Conservation (phyloP, 441 rosid genomes). For the Euphorbia schlechtendalii region DNA sequence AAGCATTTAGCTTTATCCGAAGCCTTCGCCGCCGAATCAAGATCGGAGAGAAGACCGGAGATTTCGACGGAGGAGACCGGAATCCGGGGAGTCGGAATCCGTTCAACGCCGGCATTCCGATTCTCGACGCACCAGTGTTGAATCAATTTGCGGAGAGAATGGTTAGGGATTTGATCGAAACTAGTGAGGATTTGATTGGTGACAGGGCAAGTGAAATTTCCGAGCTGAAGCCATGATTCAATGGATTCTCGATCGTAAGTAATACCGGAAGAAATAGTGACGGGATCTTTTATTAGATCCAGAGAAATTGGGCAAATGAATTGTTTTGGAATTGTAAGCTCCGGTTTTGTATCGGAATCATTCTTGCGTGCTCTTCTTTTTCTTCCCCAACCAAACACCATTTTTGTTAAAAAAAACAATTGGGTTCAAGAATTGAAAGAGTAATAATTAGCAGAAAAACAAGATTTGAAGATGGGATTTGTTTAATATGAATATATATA, state of each 20-base stretch:
- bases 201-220: conserved; percentile 49
- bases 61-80: conserved; percentile 32
- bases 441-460: too few species aligned
- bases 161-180: conserved; percentile 52
- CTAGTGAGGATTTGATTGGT: conserved; percentile 28
- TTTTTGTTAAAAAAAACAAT: too few species aligned
- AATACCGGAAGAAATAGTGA: conserved; percentile 49
- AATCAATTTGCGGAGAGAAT: conserved; percentile 39
- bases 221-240: conserved; percentile 41
- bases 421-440: too few species aligned
- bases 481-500: too few species aligned
- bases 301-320: conserved; percentile 51
- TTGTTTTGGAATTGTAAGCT: conserved; percentile 34
- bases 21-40: conserved; percentile 13
- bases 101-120: conserved; percentile 27
- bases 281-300: conserved; percentile 51
- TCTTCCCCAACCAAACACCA: too few species aligned
- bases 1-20: conserved; percentile 23
- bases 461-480: too few species aligned
- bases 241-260: conserved; percentile 56
- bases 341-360: neutral
- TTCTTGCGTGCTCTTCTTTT: too few species aligned
- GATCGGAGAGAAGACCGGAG: conserved; percentile 17
- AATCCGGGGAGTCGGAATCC: conserved; percentile 51
- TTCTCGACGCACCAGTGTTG: conserved; percentile 57